Percentiles rank a stretch among this genome's conserved stretches.
phyloP scores from a whole-genome alignment of 805 yeast genomes.

The Barnettozyma salicaria region DNA sequence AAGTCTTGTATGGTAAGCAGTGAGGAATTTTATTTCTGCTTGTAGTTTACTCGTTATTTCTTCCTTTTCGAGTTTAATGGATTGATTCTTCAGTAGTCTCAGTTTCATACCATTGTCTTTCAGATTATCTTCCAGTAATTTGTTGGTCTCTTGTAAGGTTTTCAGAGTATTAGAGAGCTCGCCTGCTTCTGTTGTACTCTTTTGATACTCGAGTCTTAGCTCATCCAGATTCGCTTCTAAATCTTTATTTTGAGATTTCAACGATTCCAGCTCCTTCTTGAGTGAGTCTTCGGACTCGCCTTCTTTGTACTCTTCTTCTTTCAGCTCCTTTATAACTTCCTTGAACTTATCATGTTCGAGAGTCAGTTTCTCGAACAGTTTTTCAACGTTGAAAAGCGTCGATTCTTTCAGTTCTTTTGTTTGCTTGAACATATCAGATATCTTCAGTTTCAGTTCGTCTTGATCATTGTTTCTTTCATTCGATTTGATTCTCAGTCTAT shows the following conservation, averaged over 20 bases:
- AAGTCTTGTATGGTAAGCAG: slow-evolving; percentile 15
- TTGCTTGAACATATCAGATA: slow-evolving; percentile 37
- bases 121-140: slow-evolving; percentile 25
- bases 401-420: slow-evolving; percentile 17
- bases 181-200: slow-evolving; percentile 42
- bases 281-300: slow-evolving; percentile 24
- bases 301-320: slow-evolving; percentile 15
- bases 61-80: slow-evolving; percentile 4
- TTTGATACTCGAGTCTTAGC: slow-evolving; percentile 39
- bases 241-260: slow-evolving; percentile 25
- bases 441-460: slow-evolving; percentile 34
- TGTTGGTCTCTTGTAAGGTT: slow-evolving; percentile 22
- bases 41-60: slow-evolving; percentile 9
- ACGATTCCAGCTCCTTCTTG: slow-evolving; percentile 29
- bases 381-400: slow-evolving; percentile 12
- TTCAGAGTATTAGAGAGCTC: slow-evolving; percentile 31
- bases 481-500: slow-evolving; percentile 30
- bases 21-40: slow-evolving; percentile 16
- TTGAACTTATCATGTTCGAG: slow-evolving; percentile 18
- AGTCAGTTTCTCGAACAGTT: slow-evolving; percentile 18
- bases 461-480: slow-evolving; percentile 35
- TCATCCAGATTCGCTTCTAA: neutral
- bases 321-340: slow-evolving; percentile 9
- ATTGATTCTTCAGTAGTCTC: slow-evolving; percentile 15
- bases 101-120: slow-evolving; percentile 32